Evolutionary conservation across 441 rosid genomes (phyloP), one percentile per base, ranked within the genome.

Genomic region (Isatis lusitanica): DNA sequence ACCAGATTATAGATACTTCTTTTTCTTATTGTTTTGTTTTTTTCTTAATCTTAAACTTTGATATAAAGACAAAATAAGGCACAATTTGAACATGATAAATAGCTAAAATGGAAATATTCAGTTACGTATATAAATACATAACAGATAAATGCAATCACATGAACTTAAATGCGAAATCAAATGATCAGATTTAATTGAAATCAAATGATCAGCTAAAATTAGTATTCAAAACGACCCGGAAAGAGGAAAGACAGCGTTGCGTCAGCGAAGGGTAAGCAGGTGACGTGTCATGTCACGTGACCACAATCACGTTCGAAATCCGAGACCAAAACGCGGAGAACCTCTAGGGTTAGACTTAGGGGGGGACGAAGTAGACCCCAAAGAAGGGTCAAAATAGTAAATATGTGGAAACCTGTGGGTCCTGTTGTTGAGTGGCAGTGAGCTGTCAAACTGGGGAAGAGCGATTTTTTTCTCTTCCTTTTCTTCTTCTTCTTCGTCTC

Each of bases 391-490:
- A 76, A 70, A 75, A 63, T 63, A 26, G 79, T 76, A 75, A 75
- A 69, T 75, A 69, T 6, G 0, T 11, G 6, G 1, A 55, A 63
- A 30, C 12, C 5, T 47, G 15, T 75, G 51, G 79, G 79, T 63
- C 71, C 79, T 15, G 47, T 24, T 64, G 48, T 48, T 70, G 56
- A 64, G 75, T 76, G 79, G 75, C 79, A 56, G 61, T 63, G 75
- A 76, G 75, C 79, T 76, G 79, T 70, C 79, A 76, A 70, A 76
- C 67, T 70, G 24, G 66, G 79, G 79, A 76, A 66, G 79, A 56
- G 26, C 60, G 42, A 64, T 33, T 68, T 21, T 68, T 21, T 62
- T 63, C 8, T 6, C 1, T 17, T 42, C 18, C 2, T 6, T 9
- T 21, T 26, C 13, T 16, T 8, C 11, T 16, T 8, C 11, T 43